Percentiles rank a stretch among this genome's conserved stretches.
These are phyloP conservation scores for Tolypocladium tundrense DNA, from an alignment of 2,329 filamentous ascomycete species.

Conservation along the genomic window DNA sequence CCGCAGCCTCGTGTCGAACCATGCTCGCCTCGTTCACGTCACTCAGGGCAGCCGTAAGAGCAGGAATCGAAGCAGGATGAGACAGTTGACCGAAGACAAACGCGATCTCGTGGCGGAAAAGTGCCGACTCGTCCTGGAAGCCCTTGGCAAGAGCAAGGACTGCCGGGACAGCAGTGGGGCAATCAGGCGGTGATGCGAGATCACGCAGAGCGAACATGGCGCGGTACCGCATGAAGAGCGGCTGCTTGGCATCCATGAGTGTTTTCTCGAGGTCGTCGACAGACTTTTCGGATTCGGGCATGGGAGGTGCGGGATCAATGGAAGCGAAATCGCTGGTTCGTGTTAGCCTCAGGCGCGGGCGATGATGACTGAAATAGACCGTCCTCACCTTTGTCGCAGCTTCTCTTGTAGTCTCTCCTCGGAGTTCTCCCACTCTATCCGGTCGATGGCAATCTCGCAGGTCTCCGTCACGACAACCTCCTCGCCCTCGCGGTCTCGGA, in stretches of 20 bases:
- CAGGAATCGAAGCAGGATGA: conserved; percentile 93
- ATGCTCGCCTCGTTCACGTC: conserved; percentile 80
- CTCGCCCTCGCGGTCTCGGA: conserved; percentile 68
- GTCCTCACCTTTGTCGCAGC: conserved; percentile 62
- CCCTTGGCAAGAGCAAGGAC: conserved; percentile 78
- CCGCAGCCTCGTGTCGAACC: conserved; percentile 95
- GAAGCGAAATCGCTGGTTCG: conserved; percentile 75
- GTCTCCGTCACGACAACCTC: conserved; percentile 81
- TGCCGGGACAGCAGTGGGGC: conserved; percentile 81
- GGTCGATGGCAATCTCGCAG: conserved; percentile 90
- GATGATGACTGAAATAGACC: conserved; percentile 7
- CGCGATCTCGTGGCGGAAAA: conserved; percentile 96
- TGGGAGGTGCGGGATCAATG: conserved; percentile 86
- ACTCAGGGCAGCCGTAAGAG: conserved; percentile 67
- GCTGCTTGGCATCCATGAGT: conserved; percentile 67
- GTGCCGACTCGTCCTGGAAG: conserved; percentile 73
- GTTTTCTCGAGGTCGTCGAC: conserved; percentile 66
- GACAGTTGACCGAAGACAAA: conserved; percentile 97
- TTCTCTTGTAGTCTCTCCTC: conserved; percentile 62
- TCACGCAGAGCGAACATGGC: conserved; percentile 98
- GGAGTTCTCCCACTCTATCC: conserved; percentile 87
- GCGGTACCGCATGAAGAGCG: conserved; percentile 86
- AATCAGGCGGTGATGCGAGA: conserved; percentile 83
- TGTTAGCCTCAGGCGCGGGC: not conserved
- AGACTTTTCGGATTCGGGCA: conserved; percentile 58